Percentiles rank a stretch among this genome's conserved stretches.
Evolutionary conservation across 257 asterid species (phyloP).

Genomic region (Scutellaria minor): DNA sequence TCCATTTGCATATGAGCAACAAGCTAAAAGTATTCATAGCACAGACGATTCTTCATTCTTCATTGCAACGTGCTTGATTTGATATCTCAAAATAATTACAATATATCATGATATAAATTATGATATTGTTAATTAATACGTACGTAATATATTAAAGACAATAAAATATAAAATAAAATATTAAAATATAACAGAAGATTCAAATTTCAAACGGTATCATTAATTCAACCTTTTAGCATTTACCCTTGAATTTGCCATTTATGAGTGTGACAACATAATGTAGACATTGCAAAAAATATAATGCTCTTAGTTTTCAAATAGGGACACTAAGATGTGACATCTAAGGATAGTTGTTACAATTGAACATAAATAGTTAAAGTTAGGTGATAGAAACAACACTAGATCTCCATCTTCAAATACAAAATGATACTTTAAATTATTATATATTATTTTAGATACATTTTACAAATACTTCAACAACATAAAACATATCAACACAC

Average conservation of each 20-base stretch:
- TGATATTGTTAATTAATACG: too few relatives aligned
- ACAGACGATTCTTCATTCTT: too few relatives aligned
- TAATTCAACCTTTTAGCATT: not conserved
- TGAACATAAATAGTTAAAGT: not conserved
- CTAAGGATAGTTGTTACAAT: constrained; percentile 10
- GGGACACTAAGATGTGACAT: not conserved
- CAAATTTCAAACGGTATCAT: not conserved
- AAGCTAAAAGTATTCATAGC: too few relatives aligned
- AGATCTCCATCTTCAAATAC: not conserved
- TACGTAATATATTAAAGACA: too few relatives aligned
- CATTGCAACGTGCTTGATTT: too few relatives aligned
- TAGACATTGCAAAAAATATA: not conserved
- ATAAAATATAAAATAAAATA: too few relatives aligned
- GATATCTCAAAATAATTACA: too few relatives aligned
- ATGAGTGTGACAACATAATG: not conserved
- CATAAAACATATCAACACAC: too few relatives aligned
- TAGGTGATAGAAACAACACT: not conserved
- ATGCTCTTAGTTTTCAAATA: not conserved
- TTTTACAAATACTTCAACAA: too few relatives aligned
- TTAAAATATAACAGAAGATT: not conserved
- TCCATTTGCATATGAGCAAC: too few relatives aligned
- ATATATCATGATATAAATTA: too few relatives aligned
- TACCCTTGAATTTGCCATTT: not conserved
- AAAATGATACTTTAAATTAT: not conserved
- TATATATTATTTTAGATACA: too few relatives aligned